Evolutionary conservation across 2,329 filamentous ascomycete species (phyloP), one percentile per base, ranked within the genome.

Genomic region (Ceratocystis papillata): DNA sequence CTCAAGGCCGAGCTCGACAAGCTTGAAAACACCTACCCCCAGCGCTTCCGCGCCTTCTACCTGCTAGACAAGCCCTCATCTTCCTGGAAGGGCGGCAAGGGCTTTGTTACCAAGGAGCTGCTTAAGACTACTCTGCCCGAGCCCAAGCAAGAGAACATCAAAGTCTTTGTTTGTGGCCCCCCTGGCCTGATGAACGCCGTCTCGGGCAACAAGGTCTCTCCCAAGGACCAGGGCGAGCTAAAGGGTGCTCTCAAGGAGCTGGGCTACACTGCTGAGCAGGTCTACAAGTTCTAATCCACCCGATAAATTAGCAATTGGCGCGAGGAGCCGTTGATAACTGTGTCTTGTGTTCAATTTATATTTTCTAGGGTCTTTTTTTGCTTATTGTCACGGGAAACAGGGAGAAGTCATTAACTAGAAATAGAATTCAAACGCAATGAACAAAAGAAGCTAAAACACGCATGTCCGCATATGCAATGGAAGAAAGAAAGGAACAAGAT

Each of bases 21-120:
- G 69, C 83, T 99, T 67, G 94, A 97, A 81, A 96, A 96, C 81
- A 91, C 88, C 62, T 96, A 92, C 80, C 94, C 94, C 20, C 89
- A 91, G 77, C 88, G 92, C 70, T 97, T 99, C 87, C 86, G 89
- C 72, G 91, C 89, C 67, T 96, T 97, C 79, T 96, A 97, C 79
- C 83, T 92, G 64, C 83, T 99, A 46, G 90, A 96, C 79, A 89
- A 93, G 73, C 72, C 89, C 84, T 89, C 84, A 62, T 83, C 89
- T 79, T 81, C 81, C 67, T 96, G 90, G 90, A 76, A 77, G 65
- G 88, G 89, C 70, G 84, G 81, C 73, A 89, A 86, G 76, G 94
- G 94, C 69, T 87, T 80, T 79, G 87, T 99, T 74, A 89, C 78
- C 76, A 95, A 96, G 83, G 91, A 96, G 70, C 81, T 97, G 67